These are phyloP conservation scores for Pseudohalonectria lignicola DNA, from an alignment of 2,329 filamentous ascomycete genomes.

Conservation along the genomic window DNA sequence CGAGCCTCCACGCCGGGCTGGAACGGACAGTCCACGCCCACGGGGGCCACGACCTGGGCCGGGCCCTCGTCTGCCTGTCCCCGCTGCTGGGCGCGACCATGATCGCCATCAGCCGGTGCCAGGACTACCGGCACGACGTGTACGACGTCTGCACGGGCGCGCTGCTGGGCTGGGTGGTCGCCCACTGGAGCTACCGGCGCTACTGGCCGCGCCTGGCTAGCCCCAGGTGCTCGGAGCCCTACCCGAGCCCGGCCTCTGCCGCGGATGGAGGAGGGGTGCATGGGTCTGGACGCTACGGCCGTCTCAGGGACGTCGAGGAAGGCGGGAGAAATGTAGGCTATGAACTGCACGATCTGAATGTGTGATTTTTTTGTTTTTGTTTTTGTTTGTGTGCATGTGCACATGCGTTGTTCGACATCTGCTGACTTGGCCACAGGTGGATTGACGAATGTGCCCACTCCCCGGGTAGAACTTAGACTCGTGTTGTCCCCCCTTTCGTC, in stretches of 20 bases:
- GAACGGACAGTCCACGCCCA: constrained; percentile 7
- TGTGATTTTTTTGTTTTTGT: constrained; percentile 10
- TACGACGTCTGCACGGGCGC: constrained; percentile 57
- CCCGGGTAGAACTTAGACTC: too few species aligned
- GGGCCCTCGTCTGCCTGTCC: constrained; percentile 43
- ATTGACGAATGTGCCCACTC: background rate
- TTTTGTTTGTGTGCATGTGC: background rate
- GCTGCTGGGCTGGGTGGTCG: constrained; percentile 45
- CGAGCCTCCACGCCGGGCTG: constrained; percentile 5
- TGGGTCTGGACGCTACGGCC: constrained; percentile 23
- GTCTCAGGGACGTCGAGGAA: constrained; percentile 44
- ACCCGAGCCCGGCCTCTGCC: constrained; percentile 29
- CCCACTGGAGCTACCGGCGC: constrained; percentile 55
- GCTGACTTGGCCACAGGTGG: too few species aligned
- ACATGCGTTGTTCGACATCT: too few species aligned
- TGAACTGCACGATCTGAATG: constrained; percentile 10
- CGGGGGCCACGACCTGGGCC: constrained; percentile 34
- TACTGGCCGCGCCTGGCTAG: constrained; percentile 49
- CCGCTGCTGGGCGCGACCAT: constrained; percentile 53
- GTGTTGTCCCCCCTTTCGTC: too few species aligned
- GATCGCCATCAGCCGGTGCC: constrained; percentile 57
- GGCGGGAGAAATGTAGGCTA: constrained; percentile 26
- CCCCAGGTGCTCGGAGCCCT: constrained; percentile 44
- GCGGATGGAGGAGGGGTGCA: constrained; percentile 10
- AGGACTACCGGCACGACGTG: constrained; percentile 63